phyloP scores from a whole-genome alignment of 1,284 basidiomycete species.

The Ceratobasidium sp. region DNA sequence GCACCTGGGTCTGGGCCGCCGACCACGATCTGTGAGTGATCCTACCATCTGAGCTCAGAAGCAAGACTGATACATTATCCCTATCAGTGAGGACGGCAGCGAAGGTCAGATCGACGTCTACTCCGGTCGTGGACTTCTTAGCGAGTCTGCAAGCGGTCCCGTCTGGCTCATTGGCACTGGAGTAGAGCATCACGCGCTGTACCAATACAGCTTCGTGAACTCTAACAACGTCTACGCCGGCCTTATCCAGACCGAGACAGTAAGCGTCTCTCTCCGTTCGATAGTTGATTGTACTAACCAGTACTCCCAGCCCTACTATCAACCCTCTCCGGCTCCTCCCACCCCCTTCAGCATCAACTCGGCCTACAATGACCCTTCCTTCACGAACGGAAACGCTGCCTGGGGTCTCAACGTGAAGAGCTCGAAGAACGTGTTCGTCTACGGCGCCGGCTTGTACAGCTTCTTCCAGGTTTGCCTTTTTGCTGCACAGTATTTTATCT shows the following conservation, averaged over 20 bases:
- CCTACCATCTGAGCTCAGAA: not conserved
- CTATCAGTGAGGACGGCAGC: conserved; percentile 46
- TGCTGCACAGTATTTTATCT: not conserved
- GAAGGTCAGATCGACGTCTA: conserved; percentile 69
- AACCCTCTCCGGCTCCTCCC: conserved; percentile 47
- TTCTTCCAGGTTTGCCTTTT: conserved; percentile 69
- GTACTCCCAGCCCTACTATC: conserved; percentile 48
- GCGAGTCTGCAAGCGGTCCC: conserved; percentile 62
- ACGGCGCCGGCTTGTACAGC: conserved; percentile 76
- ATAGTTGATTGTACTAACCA: not conserved
- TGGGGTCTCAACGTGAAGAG: conserved; percentile 72
- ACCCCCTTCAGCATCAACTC: conserved; percentile 54
- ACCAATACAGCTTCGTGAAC: conserved; percentile 74
- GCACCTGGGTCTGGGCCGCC: conserved; percentile 83
- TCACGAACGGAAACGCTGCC: conserved; percentile 62
- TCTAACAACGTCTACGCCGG: conserved; percentile 79
- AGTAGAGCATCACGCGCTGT: conserved; percentile 72
- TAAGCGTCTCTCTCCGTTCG: not conserved
- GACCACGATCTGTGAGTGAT: conserved; percentile 66
- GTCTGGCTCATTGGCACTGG: conserved; percentile 56
- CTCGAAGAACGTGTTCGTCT: conserved; percentile 73
- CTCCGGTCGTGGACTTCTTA: conserved; percentile 79
- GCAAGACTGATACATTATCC: not conserved
- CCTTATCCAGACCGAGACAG: conserved; percentile 68
- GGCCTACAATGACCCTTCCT: conserved; percentile 69